Evolutionary conservation across 1,139 yeast genomes (phyloP), one percentile per base, ranked within the genome.

Genomic region (Taphrina pruni): DNA sequence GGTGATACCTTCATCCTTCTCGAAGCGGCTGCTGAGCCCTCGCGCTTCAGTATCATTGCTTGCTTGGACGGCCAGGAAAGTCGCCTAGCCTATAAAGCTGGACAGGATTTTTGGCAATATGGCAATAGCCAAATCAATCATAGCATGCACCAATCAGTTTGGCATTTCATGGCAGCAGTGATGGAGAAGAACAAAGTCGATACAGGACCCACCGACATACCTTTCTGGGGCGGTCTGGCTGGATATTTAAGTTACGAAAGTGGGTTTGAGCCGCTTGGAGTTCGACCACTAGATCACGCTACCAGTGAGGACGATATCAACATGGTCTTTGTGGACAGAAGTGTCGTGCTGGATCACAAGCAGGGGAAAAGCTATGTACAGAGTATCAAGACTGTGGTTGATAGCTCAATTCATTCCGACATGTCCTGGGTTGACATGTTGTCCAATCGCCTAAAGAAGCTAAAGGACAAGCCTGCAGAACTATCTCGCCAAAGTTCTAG

Each of bases 141-240:
- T 1, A 11, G 32, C 20, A 12, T 32, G 32, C 21, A 20, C 5
- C 11, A 21, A 17, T n/a, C 60, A 4, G 43, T 86, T 3, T 88
- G 90, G 88, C 75, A 79, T 5, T 81, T 78, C 66, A 73, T 88
- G 11, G 84, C 89, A 0, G 72, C 77, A 0, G 83, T 80, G 68
- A 86, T 89, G 89, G 74, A 71, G 20, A 45, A 36, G 14, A 20
- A 20, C 39, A 51, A 52, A 7, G 1, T 75, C 74, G 1, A 72
- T 73, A 14, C 32, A 14, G 68, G 65, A 60, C 32, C 75, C 74
- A 2, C 70, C 0, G 72, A 78, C 0, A 79, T 89, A 55, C 96
- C 97, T 0, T 95, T 95, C 76, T 81, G 87, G 71, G 99, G 99
- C 32, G 99, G 99, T 0, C 82, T 89, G 46, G 80, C 92, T 72